phyloP scores from a whole-genome alignment of 2,329 filamentous ascomycete genomes.

The Ilyonectria mors-panacis region DNA sequence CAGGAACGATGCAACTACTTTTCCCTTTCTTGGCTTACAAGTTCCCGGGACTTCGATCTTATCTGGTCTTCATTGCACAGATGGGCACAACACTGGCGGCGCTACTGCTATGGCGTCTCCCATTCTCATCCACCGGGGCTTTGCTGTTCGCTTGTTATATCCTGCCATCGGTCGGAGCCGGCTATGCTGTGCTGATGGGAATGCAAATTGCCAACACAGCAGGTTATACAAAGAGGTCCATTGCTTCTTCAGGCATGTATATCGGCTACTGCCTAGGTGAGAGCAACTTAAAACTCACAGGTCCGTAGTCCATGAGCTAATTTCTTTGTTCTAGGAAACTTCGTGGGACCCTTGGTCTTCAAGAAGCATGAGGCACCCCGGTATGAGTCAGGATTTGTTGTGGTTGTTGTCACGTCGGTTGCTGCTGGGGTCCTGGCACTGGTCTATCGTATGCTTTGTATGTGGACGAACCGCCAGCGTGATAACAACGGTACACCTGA shows the following conservation, averaged over 20 bases:
- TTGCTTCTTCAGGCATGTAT: conserved; percentile 64
- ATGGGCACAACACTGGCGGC: conserved; percentile 56
- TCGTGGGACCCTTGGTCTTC: conserved; percentile 61
- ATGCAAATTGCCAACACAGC: conserved; percentile 64
- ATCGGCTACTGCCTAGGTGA: conserved; percentile 65
- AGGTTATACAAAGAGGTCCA: conserved; percentile 65
- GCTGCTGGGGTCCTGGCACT: conserved; percentile 54
- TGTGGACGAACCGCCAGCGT: conserved; percentile 59
- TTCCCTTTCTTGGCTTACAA: conserved; percentile 58
- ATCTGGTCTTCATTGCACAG: conserved; percentile 58
- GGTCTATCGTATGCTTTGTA: conserved; percentile 61
- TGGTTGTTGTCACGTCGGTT: conserved; percentile 53
- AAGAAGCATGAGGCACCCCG: conserved; percentile 57
- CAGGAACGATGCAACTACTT: conserved; percentile 56
- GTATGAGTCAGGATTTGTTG: conserved; percentile 57
- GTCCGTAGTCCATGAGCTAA: neutral
- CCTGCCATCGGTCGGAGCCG: conserved; percentile 59
- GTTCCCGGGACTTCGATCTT: conserved; percentile 52
- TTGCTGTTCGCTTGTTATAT: conserved; percentile 65
- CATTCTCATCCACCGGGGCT: conserved; percentile 50
- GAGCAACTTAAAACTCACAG: neutral
- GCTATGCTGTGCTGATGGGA: conserved; percentile 63
- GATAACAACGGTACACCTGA: conserved; percentile 61
- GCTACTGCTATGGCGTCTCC: conserved; percentile 38
- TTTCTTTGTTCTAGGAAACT: conserved; percentile 49